Conservation (phyloP, 1,284 basidiomycete species). For the Cutaneotrichosporon daszewskae region DNA sequence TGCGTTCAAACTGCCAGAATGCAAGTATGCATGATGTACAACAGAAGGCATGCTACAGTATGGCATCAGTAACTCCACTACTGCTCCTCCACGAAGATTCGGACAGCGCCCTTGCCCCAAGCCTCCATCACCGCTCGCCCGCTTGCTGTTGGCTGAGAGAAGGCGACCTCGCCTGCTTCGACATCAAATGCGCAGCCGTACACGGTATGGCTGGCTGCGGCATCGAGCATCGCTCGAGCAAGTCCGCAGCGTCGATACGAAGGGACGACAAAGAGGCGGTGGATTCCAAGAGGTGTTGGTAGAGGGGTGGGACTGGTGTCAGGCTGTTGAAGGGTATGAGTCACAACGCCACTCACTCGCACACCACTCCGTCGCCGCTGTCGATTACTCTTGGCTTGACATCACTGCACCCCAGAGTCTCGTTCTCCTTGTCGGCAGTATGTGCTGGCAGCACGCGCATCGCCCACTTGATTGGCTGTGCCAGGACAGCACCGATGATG, state of each 20-base stretch:
- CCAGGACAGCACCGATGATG: conserved; percentile 46
- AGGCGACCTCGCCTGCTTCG: conserved; percentile 40
- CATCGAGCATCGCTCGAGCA: conserved; percentile 40
- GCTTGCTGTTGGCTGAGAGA: conserved; percentile 50
- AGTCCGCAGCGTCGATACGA: conserved; percentile 40
- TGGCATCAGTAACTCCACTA: too few species aligned
- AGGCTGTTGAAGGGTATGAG: background rate
- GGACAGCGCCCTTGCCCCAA: conserved; percentile 39
- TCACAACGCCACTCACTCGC: conserved; percentile 51
- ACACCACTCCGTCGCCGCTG: conserved; percentile 44
- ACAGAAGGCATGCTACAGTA: too few species aligned
- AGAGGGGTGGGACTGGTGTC: conserved; percentile 37
- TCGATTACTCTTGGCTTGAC: conserved; percentile 21
- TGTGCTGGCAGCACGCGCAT: conserved; percentile 40
- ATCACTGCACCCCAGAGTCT: too few species aligned
- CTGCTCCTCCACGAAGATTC: conserved; percentile 48
- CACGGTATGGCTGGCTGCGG: conserved; percentile 38
- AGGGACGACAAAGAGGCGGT: conserved; percentile 49
- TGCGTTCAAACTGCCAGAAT: too few species aligned
- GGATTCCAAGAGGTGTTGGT: conserved; percentile 48
- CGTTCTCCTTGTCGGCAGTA: conserved; percentile 11
- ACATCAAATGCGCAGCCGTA: conserved; percentile 47
- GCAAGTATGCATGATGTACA: too few species aligned
- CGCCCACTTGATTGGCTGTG: conserved; percentile 46
- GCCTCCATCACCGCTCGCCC: conserved; percentile 45